phyloP scores from a whole-genome alignment of 2,329 filamentous ascomycete genomes.

The Diaporthe humulicola region DNA sequence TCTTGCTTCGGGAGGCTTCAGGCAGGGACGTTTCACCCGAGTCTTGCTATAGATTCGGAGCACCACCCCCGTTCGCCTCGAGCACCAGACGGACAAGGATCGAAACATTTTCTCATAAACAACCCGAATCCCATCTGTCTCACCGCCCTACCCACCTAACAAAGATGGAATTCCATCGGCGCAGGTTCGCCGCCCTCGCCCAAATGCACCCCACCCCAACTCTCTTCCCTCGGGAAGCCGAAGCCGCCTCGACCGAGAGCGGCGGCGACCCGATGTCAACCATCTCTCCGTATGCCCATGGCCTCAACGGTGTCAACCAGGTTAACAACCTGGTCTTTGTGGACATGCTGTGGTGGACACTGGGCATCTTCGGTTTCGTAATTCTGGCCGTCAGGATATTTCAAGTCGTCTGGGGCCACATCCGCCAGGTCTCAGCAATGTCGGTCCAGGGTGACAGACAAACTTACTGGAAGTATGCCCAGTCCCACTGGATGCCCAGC shows the following conservation, averaged over 20 bases:
- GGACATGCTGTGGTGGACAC: constrained; percentile 70
- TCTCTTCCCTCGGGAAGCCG: constrained; percentile 29
- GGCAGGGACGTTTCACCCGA: constrained; percentile 20
- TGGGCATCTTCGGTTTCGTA: constrained; percentile 68
- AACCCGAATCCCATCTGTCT: background rate
- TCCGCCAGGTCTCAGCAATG: constrained; percentile 73
- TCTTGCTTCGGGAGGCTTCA: constrained; percentile 17
- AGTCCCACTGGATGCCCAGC: constrained; percentile 72
- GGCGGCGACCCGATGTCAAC: constrained; percentile 58
- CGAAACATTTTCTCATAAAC: background rate
- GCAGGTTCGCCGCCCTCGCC: constrained; percentile 47
- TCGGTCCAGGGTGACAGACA: constrained; percentile 64
- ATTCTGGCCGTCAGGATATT: constrained; percentile 67
- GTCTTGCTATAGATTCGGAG: constrained; percentile 25
- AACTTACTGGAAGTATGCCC: constrained; percentile 69
- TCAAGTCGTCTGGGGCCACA: constrained; percentile 67
- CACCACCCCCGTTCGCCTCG: constrained; percentile 17
- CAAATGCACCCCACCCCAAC: constrained; percentile 32
- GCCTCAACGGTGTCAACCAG: constrained; percentile 73
- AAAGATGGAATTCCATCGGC: constrained; percentile 50
- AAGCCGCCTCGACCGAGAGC: constrained; percentile 20
- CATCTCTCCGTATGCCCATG: constrained; percentile 68
- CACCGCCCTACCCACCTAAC: background rate
- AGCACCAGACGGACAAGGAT: constrained; percentile 2
- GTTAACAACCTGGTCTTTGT: constrained; percentile 68